Conservation (phyloP, 257 asterid species). For the Cynanchum wilfordii region DNA sequence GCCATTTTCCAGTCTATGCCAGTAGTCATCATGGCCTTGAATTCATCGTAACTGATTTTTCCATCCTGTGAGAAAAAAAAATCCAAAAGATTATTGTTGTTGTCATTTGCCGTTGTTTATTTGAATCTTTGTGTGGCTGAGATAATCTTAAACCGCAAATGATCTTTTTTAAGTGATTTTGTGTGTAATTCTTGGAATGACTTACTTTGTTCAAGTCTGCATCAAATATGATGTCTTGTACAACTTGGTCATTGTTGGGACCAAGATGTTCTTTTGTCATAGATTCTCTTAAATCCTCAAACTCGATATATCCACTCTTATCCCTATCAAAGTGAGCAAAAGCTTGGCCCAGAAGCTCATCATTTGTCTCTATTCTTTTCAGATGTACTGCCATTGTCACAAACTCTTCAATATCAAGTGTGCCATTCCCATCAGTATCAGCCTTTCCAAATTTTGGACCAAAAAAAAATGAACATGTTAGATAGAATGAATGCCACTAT, state of each 20-base stretch:
- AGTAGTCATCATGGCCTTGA: slow-evolving; percentile 82
- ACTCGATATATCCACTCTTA: slow-evolving; percentile 65
- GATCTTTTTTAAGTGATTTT: background rate
- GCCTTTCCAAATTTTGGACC: slow-evolving; percentile 29
- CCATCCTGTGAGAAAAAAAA: slow-evolving; percentile 50
- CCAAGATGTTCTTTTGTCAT: slow-evolving; percentile 47
- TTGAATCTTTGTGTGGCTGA: background rate
- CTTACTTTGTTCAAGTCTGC: slow-evolving; percentile 83
- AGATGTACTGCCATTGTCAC: slow-evolving; percentile 68
- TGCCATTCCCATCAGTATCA: slow-evolving; percentile 68
- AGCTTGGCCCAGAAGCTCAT: slow-evolving; percentile 55
- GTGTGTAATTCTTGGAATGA: background rate
- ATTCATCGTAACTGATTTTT: slow-evolving; percentile 63
- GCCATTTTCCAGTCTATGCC: slow-evolving; percentile 93
- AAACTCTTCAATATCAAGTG: slow-evolving; percentile 64
- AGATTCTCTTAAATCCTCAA: slow-evolving; percentile 60
- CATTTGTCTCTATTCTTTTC: slow-evolving; percentile 44
- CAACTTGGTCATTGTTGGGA: slow-evolving; percentile 48
- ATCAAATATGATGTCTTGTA: slow-evolving; percentile 64
- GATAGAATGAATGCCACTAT: background rate
- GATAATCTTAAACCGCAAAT: no score
- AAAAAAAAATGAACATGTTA: background rate
- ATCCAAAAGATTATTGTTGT: background rate
- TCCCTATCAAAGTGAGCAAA: slow-evolving; percentile 61
- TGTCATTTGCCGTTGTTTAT: background rate